Percentiles rank a stretch among this genome's conserved stretches.
Conservation (phyloP, 352 stramenopile genomes). For the Globisporangium viniferum region DNA sequence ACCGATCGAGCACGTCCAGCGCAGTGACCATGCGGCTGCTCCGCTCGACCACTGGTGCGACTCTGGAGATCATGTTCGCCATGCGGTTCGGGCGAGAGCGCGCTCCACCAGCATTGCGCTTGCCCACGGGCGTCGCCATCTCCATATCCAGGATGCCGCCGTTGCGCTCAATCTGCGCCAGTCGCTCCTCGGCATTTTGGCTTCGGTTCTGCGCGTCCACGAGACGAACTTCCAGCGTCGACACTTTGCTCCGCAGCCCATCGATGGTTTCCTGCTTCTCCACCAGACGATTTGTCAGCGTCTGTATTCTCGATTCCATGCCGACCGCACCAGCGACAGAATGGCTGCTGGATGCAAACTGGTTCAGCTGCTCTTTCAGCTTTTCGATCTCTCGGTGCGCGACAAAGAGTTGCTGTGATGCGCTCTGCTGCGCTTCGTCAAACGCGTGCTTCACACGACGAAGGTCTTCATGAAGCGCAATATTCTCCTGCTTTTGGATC, state of each 20-base stretch:
- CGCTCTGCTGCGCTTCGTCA: slow-evolving; percentile 30
- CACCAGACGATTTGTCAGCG: slow-evolving; percentile 74
- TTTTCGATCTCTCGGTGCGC: slow-evolving; percentile 37
- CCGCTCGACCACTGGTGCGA: slow-evolving; percentile 68
- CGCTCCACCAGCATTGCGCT: slow-evolving; percentile 21
- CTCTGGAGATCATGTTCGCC: slow-evolving; percentile 53
- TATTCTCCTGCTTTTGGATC: slow-evolving; percentile 64
- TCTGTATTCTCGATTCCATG: slow-evolving; percentile 65
- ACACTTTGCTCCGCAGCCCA: slow-evolving; percentile 53
- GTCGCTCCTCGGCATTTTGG: slow-evolving; percentile 52
- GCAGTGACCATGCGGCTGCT: slow-evolving; percentile 62
- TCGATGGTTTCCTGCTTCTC: slow-evolving; percentile 84
- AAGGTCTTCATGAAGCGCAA: slow-evolving; percentile 51
- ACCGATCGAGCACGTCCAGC: slow-evolving; percentile 66
- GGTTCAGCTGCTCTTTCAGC: slow-evolving; percentile 46
- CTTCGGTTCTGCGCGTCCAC: slow-evolving; percentile 44
- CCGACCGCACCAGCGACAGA: slow-evolving; percentile 25
- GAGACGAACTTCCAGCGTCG: slow-evolving; percentile 71
- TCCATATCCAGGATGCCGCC: slow-evolving; percentile 66
- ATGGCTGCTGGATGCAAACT: slow-evolving; percentile 10
- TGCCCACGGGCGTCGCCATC: slow-evolving; percentile 47
- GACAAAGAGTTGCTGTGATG: slow-evolving; percentile 34
- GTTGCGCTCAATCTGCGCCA: slow-evolving; percentile 62
- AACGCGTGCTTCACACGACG: slow-evolving; percentile 44
- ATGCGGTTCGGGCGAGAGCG: slow-evolving; percentile 64